Conservation (phyloP, 108 stramenopile genomes). For the Schizochytrium sp. region DNA sequence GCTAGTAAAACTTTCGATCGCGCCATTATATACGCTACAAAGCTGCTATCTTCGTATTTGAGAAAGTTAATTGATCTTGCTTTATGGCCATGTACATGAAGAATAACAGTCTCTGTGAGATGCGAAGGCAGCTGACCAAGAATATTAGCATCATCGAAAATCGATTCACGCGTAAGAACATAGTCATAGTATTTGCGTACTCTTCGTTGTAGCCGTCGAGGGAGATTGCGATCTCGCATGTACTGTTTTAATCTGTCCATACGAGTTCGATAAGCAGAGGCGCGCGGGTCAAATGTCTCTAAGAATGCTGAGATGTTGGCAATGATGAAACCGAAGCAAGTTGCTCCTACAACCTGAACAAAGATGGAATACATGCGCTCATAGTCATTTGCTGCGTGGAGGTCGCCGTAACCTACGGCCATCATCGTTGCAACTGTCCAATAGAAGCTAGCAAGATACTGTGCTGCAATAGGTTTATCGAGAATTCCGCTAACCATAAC, state of each 20-base stretch:
- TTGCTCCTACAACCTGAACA: slow-evolving; percentile 70
- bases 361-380: slow-evolving; percentile 68
- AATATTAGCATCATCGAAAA: slow-evolving; percentile 53
- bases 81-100: slow-evolving; percentile 14
- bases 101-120: not conserved
- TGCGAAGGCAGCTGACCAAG: not conserved
- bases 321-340: slow-evolving; percentile 71
- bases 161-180: slow-evolving; percentile 49
- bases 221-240: slow-evolving; percentile 67
- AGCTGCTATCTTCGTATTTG: slow-evolving; percentile 19
- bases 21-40: slow-evolving; percentile 31
- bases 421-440: slow-evolving; percentile 77
- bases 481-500: not conserved
- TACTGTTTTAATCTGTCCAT: slow-evolving; percentile 72
- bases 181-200: slow-evolving; percentile 67
- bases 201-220: slow-evolving; percentile 60
- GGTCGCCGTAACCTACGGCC: slow-evolving; percentile 77
- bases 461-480: not conserved
- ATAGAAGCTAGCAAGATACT: slow-evolving; percentile 75
- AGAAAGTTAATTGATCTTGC: not conserved
- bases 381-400: slow-evolving; percentile 65
- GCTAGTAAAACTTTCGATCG: not conserved
- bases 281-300: slow-evolving; percentile 65
- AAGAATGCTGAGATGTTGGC: slow-evolving; percentile 67
- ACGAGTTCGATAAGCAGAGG: not conserved